Base-by-base conservation (phyloP, 2,329 filamentous ascomycete species). In the Penicillium rolfsii region DNA sequence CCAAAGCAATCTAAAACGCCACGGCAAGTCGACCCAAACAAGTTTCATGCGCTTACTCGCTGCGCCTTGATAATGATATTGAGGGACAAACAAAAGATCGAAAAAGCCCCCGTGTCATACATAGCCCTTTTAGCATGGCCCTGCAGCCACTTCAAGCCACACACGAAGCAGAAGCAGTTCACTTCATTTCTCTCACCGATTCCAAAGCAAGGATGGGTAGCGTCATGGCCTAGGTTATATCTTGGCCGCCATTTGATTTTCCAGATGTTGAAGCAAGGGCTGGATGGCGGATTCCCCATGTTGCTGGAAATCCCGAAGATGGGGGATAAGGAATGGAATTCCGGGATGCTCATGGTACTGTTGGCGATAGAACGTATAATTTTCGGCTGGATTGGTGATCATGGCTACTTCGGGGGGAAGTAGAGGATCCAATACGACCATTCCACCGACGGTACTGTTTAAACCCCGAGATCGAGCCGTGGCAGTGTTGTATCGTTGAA, bases 281-380 rank as follows among this genome's bases (percentile, higher is more conserved):
- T 71, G 70, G 43, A 76, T 63, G 16, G 61, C 69, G 2, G 59
- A 24, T 48, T 71, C 66, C 16, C 74, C 74, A 16, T 67, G 59
- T 50, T 70, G 65, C 40, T 70, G 69, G 52, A 69, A 73, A 33
- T 79, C 76, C 16, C 67, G 66, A 53, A 76, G 59, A 66, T 79
- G 77, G 2, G 77, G 76, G 5, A 73, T 43, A 3, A 79, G 68
- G 59, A 78, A 79, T 0, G 77, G 77, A 24, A 78, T 70, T 4
- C 77, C 77, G 0, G 75, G 76, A 6, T 66, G 62, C 12, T 64
- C 58, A 26, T 64, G 55, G 66, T 75, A 76, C 19, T 71, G 67
- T 33, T 73, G 68, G 35, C 75, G 74, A 60, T 79, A 79, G 28
- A 67, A 58, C 7, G 67, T 64, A 46, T 74, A 77, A 53, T 79